Evolutionary conservation across 768 basidiomycete species (phyloP), one percentile per base, ranked within the genome.

Genomic region (Floccularia luteovirens): DNA sequence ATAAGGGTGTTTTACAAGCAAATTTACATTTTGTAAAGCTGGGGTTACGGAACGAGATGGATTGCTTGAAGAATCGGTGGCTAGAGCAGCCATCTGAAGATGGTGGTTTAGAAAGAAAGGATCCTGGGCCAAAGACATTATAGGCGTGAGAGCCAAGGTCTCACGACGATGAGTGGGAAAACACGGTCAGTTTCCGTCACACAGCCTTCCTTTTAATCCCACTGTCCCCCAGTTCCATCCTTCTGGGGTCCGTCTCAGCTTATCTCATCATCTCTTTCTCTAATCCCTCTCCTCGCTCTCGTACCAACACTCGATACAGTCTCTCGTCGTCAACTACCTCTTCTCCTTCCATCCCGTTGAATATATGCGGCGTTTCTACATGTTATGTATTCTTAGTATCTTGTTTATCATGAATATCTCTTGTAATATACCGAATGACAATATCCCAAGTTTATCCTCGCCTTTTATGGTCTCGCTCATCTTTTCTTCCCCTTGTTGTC

Each of bases 401-500:
- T n/a, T n/a, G n/a, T n/a, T n/a, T n/a, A n/a, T n/a, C n/a, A n/a
- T n/a, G n/a, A n/a, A n/a, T n/a, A n/a, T 30, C 8, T 30, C 14
- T 30, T 30, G 27, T 14, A 8, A 30, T 14, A 10, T 30, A 72
- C 73, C 56, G 24, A 73, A 50, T 36, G 64, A 59, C 41, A 75
- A 53, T 19, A 73, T 58, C 21, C 74, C 74, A 44, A 73, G 48
- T 57, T 73, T 74, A 55, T 75, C 74, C 45, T 74, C 72, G 17
- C 54, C 57, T 43, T 59, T 59, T 36, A 69, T 58, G 38, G 49
- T 50, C 37, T 64, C 62, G 33, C 62, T 52, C 22, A 59, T 59
- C 36, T 51, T 42, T 42, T 51, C 52, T 44, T 54, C 55, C 48
- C 62, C 57, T 36, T 50, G 49, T 30, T 44, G 36, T 32, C 47